A percentile compares a stretch with the other conserved stretches of the same genome.
These are phyloP conservation scores for Boletus edulis DNA, from an alignment of 768 basidiomycete species.

Conservation along the genomic window DNA sequence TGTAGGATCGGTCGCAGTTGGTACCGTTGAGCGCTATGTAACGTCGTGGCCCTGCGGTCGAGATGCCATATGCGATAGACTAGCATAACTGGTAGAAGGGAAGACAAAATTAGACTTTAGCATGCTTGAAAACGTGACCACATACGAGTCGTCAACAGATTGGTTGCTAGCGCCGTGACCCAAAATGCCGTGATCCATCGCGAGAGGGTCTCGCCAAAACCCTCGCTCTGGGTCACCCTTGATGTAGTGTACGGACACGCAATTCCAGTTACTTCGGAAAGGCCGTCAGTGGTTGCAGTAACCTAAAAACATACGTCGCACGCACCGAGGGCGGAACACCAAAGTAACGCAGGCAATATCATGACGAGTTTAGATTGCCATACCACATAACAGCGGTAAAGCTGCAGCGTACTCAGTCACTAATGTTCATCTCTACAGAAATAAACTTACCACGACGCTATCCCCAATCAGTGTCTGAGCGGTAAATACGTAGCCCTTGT, in stretches of 20 bases:
- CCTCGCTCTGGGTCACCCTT: not conserved
- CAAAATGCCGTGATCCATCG: not conserved
- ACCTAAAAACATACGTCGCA: not conserved
- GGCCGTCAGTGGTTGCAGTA: not conserved
- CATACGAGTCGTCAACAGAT: not conserved
- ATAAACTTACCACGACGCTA: constrained; percentile 18
- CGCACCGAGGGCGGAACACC: not conserved
- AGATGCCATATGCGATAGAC: no score
- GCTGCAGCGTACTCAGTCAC: not conserved
- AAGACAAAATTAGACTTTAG: not conserved
- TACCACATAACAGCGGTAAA: not conserved
- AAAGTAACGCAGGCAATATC: not conserved
- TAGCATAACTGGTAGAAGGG: not conserved
- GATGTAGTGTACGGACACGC: not conserved
- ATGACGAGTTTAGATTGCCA: not conserved
- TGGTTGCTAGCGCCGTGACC: not conserved
- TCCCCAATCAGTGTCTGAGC: constrained; percentile 24
- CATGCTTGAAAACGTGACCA: not conserved
- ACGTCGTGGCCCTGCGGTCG: no score
- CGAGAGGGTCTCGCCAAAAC: not conserved
- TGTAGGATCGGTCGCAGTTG: not conserved
- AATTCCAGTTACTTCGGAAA: not conserved
- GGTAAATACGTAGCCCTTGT: constrained; percentile 18
- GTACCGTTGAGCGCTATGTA: not conserved
- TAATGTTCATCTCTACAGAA: not conserved